Evolutionary conservation across 2,329 filamentous ascomycete species (phyloP).

Genomic region (Metarhizium anisopliae): DNA sequence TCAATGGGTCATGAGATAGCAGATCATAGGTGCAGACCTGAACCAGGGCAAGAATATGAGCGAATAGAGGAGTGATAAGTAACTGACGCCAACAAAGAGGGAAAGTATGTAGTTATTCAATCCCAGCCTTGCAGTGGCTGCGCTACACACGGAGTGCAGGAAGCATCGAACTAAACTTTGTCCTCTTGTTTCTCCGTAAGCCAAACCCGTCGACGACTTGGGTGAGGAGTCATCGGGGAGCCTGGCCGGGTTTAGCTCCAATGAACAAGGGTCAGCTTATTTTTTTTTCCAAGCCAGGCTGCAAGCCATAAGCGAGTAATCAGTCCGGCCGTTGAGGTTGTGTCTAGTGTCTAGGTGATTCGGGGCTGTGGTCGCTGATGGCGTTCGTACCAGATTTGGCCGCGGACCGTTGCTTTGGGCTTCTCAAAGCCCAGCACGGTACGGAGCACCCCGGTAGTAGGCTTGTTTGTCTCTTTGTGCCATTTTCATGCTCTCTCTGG

Average conservation of each 20-base stretch:
- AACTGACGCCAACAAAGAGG: not conserved
- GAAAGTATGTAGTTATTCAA: not conserved
- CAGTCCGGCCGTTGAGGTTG: not conserved
- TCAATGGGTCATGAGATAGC: not conserved
- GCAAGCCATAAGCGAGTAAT: constrained; percentile 1
- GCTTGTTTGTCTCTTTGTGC: not conserved
- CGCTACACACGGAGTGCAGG: not conserved
- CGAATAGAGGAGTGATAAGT: not conserved
- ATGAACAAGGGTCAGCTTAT: not conserved
- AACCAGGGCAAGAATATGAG: not conserved
- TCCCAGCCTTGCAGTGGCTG: not conserved
- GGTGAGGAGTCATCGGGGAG: constrained; percentile 6
- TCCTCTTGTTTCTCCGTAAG: too few relatives aligned
- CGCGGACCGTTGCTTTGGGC: too few relatives aligned
- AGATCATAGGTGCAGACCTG: not conserved
- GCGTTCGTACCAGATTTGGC: too few relatives aligned
- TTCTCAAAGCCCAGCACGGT: too few relatives aligned
- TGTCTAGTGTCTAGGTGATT: too few relatives aligned
- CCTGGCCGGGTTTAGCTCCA: constrained; percentile 2
- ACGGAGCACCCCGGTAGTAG: too few relatives aligned
- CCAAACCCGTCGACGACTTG: too few relatives aligned
- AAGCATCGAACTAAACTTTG: not conserved
- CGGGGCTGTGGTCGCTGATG: too few relatives aligned
- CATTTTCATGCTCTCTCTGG: not conserved
- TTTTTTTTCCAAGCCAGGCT: not conserved